phyloP scores from a whole-genome alignment of 306 rosid genomes.

The Geum urbanum region DNA sequence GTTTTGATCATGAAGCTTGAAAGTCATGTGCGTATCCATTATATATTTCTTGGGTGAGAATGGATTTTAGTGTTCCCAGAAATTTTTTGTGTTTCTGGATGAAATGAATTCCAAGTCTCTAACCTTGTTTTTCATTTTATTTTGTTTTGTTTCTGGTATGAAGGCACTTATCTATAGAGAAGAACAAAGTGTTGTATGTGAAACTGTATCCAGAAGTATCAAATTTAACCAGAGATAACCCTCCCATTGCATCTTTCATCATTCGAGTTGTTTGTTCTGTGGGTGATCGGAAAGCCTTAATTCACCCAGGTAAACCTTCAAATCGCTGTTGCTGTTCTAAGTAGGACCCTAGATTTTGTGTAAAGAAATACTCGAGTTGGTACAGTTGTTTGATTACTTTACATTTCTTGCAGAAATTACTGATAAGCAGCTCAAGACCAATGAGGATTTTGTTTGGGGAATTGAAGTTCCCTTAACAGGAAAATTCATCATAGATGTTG shows the following conservation, averaged over 20 bases:
- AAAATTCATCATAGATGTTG: conserved; percentile 88
- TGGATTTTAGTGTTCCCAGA: neutral
- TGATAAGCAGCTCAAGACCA: conserved; percentile 71
- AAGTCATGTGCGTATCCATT: neutral
- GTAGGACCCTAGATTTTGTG: neutral
- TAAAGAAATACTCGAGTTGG: too few species aligned
- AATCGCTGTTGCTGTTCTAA: neutral
- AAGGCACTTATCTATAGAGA: conserved; percentile 95
- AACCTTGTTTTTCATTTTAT: neutral
- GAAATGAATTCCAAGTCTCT: neutral
- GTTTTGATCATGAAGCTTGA: neutral
- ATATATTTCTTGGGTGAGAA: too few species aligned
- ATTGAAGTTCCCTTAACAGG: conserved; percentile 91
- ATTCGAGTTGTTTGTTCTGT: conserved; percentile 66
- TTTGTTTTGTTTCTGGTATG: neutral
- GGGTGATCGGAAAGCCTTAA: conserved; percentile 70
- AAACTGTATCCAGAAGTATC: conserved; percentile 85
- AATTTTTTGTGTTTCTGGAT: conserved; percentile 1
- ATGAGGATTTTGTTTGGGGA: conserved; percentile 91
- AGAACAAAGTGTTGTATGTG: conserved; percentile 67
- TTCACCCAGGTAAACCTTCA: conserved; percentile 67
- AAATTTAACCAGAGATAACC: conserved; percentile 72
- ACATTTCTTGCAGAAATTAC: conserved; percentile 48
- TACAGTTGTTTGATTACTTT: neutral
- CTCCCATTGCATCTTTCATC: conserved; percentile 89